A percentile compares a stretch with the other conserved stretches of the same genome.
Evolutionary conservation across 23 red algal genomes (phyloP).

Genomic region (Gracilariopsis chorda): DNA sequence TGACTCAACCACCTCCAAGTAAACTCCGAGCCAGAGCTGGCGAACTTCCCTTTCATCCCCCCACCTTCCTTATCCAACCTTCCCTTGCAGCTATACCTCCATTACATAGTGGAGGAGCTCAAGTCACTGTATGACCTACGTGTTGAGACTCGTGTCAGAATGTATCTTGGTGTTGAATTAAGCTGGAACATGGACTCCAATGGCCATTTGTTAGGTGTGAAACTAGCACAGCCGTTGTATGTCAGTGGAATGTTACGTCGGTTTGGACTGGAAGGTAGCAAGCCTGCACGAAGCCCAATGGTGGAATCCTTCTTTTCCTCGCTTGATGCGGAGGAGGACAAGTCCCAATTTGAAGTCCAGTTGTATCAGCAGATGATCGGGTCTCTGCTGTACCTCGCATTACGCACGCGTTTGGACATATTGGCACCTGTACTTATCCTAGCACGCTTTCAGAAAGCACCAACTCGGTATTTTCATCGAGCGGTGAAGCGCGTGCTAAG

Average conservation of each 20-base stretch:
- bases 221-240: conserved; percentile 10
- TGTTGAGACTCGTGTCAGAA: too few species aligned
- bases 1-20: background rate
- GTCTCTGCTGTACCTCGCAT: background rate
- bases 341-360: too few species aligned
- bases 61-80: background rate
- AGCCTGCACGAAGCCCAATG: background rate
- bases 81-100: background rate
- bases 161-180: too few species aligned
- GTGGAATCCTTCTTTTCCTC: background rate
- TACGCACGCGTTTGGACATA: conserved; percentile 20
- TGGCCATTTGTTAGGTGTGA: background rate
- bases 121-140: too few species aligned
- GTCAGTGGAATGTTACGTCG: background rate
- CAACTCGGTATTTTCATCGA: background rate
- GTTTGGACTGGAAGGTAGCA: conserved; percentile 1
- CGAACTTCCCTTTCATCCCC: background rate
- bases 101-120: background rate
- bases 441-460: background rate
- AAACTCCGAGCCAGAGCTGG: background rate
- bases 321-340: background rate
- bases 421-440: conserved; percentile 4
- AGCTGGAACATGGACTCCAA: too few species aligned
- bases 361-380: conserved; percentile 23
- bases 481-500: conserved; percentile 16